These are phyloP conservation scores for Termitomyces sp. DNA, from an alignment of 768 basidiomycete genomes.

Conservation along the genomic window DNA sequence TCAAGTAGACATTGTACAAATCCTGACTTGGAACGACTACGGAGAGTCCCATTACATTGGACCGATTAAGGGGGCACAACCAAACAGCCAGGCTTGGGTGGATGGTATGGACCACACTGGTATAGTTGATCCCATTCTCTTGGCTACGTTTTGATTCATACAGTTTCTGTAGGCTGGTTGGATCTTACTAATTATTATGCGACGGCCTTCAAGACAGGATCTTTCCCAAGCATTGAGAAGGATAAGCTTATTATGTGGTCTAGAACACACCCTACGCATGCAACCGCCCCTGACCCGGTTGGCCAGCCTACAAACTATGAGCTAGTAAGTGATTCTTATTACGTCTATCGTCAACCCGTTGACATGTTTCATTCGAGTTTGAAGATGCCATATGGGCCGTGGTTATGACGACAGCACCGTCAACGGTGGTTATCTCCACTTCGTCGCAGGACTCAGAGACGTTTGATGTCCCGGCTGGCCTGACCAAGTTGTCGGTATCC, in stretches of 20 bases:
- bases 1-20: constrained; percentile 53
- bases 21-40: constrained; percentile 70
- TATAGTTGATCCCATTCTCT: constrained; percentile 10
- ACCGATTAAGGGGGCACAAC: constrained; percentile 68
- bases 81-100: constrained; percentile 70
- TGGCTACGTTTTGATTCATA: constrained; percentile 2
- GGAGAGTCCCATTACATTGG: constrained; percentile 80
- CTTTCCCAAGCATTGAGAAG: constrained; percentile 48
- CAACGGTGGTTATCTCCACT: constrained; percentile 50
- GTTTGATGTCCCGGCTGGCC: constrained; percentile 49
- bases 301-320: constrained; percentile 52
- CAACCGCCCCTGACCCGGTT: constrained; percentile 49
- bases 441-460: constrained; percentile 37
- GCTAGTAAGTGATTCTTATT: constrained; percentile 36
- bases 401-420: constrained; percentile 53
- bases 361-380: constrained; percentile 29
- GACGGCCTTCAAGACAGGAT: constrained; percentile 66
- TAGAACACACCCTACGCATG: constrained; percentile 56
- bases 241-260: constrained; percentile 69
- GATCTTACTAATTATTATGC: constrained; percentile 62
- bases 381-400: constrained; percentile 66
- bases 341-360: constrained; percentile 1
- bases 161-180: constrained; percentile 47
- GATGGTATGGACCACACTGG: constrained; percentile 56
- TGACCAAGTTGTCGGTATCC: constrained; percentile 55